Evolutionary conservation across 1,284 basidiomycete species (phyloP), one percentile per base, ranked within the genome.

Genomic region (Coniferiporia weirii): DNA sequence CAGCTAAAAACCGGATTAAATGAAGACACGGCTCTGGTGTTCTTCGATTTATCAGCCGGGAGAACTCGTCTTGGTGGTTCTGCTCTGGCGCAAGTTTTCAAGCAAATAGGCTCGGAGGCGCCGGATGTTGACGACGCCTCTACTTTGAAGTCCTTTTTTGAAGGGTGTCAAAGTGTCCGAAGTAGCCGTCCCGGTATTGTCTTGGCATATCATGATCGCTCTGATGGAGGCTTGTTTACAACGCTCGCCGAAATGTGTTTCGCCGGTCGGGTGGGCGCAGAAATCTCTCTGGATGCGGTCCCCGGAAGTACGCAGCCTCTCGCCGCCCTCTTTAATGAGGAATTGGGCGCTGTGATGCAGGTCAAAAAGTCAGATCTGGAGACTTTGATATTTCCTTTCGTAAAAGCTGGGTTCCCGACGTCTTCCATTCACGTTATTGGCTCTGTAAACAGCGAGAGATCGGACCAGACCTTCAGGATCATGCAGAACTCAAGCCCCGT

Each of bases 221-320:
- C 96, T 0, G 97, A 99, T 68, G 97, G 97, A 58, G 97, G 96
- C 49, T 76, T 99, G 38, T 89, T 99, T 71, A 89, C 92, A 0
- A 91, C 95, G 3, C 71, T 98, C 35, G 87, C 80, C n/a, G 97
- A 99, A 75, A 99, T 99, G 97, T 83, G 85, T 48, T 98, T 99
- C 68, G 95, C 96, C 5, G 95, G 94, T 22, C 84, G 89, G 56
- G 80, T 85, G 9, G 97, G 97, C 35, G 81, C 86, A 34, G 78
- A 86, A 57, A 71, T 95, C 57, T 79, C 79, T 54, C 73, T 95
- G 27, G 85, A 91, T 66, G 71, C 79, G 3, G 68, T 91, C n/a
- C 70, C 73, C 46, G 68, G 77, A 17, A 66, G 72, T 15, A 72
- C 76, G 15, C 81, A 87, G 61, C 78, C 82, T 1, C 72, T 93